Conservation (phyloP, 768 basidiomycete genomes). For the Termitomyces sp. region DNA sequence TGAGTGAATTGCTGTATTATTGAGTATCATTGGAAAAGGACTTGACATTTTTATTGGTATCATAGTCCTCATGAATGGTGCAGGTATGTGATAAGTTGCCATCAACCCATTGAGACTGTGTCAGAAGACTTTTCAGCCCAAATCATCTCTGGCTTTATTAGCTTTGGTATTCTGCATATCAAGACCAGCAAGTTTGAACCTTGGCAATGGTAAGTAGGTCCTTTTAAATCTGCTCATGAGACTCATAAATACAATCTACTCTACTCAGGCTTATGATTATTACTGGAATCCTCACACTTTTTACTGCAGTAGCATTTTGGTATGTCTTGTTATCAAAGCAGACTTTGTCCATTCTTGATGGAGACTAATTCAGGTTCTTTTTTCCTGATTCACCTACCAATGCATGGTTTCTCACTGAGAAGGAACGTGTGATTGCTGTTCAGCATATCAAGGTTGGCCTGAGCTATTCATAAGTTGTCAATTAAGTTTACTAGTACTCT, state of each 20-base stretch:
- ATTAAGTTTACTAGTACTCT: neutral
- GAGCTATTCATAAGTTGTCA: neutral
- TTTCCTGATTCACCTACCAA: slow-evolving; percentile 76
- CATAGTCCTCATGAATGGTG: slow-evolving; percentile 74
- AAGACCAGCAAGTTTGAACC: slow-evolving; percentile 53
- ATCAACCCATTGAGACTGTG: neutral
- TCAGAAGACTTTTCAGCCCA: slow-evolving; percentile 43
- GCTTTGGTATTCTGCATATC: slow-evolving; percentile 66
- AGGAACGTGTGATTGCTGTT: slow-evolving; percentile 61
- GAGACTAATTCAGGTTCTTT: slow-evolving; percentile 39
- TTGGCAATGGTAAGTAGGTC: slow-evolving; percentile 74
- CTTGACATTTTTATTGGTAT: neutral
- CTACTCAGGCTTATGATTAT: slow-evolving; percentile 62
- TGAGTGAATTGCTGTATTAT: slow-evolving; percentile 30
- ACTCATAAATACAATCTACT: neutral
- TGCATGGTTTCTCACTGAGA: slow-evolving; percentile 68
- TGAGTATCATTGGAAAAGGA: neutral
- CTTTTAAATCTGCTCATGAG: neutral
- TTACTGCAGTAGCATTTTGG: slow-evolving; percentile 54
- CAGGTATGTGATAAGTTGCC: slow-evolving; percentile 35
- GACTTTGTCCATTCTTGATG: neutral
- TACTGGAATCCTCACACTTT: slow-evolving; percentile 56
- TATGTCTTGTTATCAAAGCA: slow-evolving; percentile 19
- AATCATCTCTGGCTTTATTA: slow-evolving; percentile 65
- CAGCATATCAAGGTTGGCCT: slow-evolving; percentile 53